Base-by-base conservation (phyloP, 2,329 filamentous ascomycete genomes). In the Cercospora beticola region DNA sequence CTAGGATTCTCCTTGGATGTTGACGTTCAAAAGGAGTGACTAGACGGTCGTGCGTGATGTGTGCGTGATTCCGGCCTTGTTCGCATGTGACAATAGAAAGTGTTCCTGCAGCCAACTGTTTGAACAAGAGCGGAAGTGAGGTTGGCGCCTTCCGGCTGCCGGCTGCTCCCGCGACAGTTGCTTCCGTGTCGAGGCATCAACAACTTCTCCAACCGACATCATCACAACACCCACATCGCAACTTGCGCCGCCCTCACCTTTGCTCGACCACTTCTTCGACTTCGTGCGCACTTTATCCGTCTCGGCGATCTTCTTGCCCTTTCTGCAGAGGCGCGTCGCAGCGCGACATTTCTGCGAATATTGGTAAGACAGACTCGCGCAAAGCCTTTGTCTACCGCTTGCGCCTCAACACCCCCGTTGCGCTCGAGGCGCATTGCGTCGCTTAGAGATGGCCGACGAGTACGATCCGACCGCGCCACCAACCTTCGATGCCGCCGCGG, bases 381-480 rank as follows among this genome's bases (percentile, higher is more conserved):
- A 36, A 12, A 30, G 56, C 56, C 58, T 61, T 58, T 60, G n/a
- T 23, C 26, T 23, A 46, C n/a, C 49, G 33, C 61, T 23, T 63
- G 63, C 49, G 63, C 18, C 46, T 26, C 33, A 4, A 23, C 21
- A 28, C 8, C n/a, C 21, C 14, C 26, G 23, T 59, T 26, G 62
- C 54, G 62, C 62, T n/a, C 23, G 52, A 33, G 16, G 52, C 61
- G 69, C 66, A 28, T 59, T 59, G 16, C 49, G 28, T 36, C 21
- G 26, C 12, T 14, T 67, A 61, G 68, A 84, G 74, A 82, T 85
- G 78, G 84, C 78, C 79, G 84, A 81, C 84, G 84, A 68, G 72
- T 73, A 78, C 68, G 73, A 75, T 68, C 74, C 76, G 33, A 63
- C 69, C 21, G 74, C 71, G 56, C 70, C 73, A 58, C 68, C 72